A percentile compares a stretch with the other conserved stretches of the same genome.
Evolutionary conservation across 345 rosid genomes (phyloP).

Genomic region (Conringia planisiliqua): DNA sequence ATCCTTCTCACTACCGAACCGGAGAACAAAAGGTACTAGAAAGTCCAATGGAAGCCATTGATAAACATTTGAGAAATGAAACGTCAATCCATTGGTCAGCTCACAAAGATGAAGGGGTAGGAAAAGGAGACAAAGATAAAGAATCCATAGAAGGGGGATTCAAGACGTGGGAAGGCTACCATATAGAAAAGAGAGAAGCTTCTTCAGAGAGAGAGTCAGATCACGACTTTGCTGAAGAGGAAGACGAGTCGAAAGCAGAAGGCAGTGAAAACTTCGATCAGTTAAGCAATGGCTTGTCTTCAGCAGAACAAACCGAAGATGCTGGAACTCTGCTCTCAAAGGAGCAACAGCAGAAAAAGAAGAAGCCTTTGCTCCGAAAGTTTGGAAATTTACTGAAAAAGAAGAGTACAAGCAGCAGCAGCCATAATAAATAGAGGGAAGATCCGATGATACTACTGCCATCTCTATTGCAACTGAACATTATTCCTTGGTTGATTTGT

Average conservation of each 20-base stretch:
- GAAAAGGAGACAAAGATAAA: conserved; percentile 52
- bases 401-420: conserved; percentile 56
- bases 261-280: conserved; percentile 58
- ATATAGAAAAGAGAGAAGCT: conserved; percentile 79
- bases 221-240: conserved; percentile 69
- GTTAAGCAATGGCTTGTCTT: conserved; percentile 51
- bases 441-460: neutral
- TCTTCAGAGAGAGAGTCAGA: conserved; percentile 72
- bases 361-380: conserved; percentile 81
- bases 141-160: conserved; percentile 58
- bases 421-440: conserved; percentile 40
- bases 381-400: conserved; percentile 90
- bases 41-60: conserved; percentile 37
- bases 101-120: conserved; percentile 39
- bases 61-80: conserved; percentile 25
- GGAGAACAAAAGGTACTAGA: conserved; percentile 39
- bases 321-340: conserved; percentile 52
- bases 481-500: conserved; percentile 14
- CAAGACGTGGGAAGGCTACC: conserved; percentile 92
- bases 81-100: conserved; percentile 6
- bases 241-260: conserved; percentile 64
- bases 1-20: conserved; percentile 31
- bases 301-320: conserved; percentile 51
- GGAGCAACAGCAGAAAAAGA: conserved; percentile 78
- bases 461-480: conserved; percentile 6